A percentile compares a stretch with the other conserved stretches of the same genome.
phyloP scores from a whole-genome alignment of 2,329 filamentous ascomycete genomes.

The Corniculantispora saksenae region DNA sequence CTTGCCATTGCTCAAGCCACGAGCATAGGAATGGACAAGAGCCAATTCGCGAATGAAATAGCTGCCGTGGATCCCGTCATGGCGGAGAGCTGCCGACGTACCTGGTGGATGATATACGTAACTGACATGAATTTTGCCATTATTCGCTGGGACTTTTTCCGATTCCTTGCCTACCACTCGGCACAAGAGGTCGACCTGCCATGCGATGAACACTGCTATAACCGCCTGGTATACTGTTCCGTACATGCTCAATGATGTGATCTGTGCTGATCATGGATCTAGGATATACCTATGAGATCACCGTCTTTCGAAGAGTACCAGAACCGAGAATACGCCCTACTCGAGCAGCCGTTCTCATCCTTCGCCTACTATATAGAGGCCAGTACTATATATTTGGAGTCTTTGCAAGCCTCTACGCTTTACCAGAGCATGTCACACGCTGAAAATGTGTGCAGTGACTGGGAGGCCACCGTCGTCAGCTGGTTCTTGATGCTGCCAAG shows the following conservation, averaged over 20 bases:
- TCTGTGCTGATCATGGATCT: neutral
- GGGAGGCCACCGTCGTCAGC: constrained; percentile 38
- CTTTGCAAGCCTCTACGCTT: constrained; percentile 29
- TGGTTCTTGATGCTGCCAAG: constrained; percentile 40
- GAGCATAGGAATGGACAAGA: constrained; percentile 53
- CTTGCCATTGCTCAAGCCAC: constrained; percentile 57
- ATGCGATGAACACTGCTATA: constrained; percentile 62
- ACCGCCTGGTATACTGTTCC: constrained; percentile 33
- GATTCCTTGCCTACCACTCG: constrained; percentile 33
- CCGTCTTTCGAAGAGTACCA: constrained; percentile 61
- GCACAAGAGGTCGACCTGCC: constrained; percentile 60
- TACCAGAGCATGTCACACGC: constrained; percentile 26
- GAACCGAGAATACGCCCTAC: constrained; percentile 57
- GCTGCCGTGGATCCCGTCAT: constrained; percentile 46
- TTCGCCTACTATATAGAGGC: constrained; percentile 68
- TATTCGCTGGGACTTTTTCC: constrained; percentile 28
- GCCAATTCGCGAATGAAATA: constrained; percentile 51
- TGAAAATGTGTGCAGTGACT: constrained; percentile 31
- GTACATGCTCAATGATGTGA: neutral
- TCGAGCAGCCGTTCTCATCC: constrained; percentile 60
- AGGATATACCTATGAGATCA: constrained; percentile 26
- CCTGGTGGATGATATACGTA: constrained; percentile 70
- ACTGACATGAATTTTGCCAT: constrained; percentile 51
- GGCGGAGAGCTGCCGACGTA: constrained; percentile 63
- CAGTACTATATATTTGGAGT: constrained; percentile 40